phyloP scores from a whole-genome alignment of 495 filamentous ascomycete species.

The Penicillium subrubescens region DNA sequence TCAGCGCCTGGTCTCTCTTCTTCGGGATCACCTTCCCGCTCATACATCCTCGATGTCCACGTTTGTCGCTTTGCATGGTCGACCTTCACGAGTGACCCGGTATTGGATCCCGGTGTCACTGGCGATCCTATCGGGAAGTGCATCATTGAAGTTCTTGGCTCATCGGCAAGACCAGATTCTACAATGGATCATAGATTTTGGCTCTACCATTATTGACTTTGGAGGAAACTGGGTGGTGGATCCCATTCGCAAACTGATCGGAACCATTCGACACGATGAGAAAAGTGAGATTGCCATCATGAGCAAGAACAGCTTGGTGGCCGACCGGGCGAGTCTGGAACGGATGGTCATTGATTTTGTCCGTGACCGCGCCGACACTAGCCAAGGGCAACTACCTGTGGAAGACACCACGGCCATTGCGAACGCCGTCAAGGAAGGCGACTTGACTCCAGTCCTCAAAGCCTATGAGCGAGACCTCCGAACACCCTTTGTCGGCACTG shows the following conservation, averaged over 20 bases:
- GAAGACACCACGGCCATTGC: slow-evolving; percentile 68
- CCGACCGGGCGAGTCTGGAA: slow-evolving; percentile 88
- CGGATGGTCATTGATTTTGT: slow-evolving; percentile 98
- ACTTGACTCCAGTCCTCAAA: slow-evolving; percentile 85
- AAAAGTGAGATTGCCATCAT: slow-evolving; percentile 93
- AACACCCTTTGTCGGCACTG: slow-evolving; percentile 73
- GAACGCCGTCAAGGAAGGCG: slow-evolving; percentile 81
- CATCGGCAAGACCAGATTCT: slow-evolving; percentile 72
- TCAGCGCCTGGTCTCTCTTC: slow-evolving; percentile 66
- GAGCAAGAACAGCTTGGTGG: slow-evolving; percentile 85
- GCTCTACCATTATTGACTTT: slow-evolving; percentile 79
- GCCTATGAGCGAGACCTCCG: slow-evolving; percentile 89
- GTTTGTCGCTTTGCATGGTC: slow-evolving; percentile 62
- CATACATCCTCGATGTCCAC: slow-evolving; percentile 53
- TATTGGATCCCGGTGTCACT: slow-evolving; percentile 79
- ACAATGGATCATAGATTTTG: slow-evolving; percentile 75
- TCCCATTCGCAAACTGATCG: slow-evolving; percentile 77
- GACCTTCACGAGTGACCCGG: slow-evolving; percentile 72
- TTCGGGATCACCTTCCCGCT: slow-evolving; percentile 59
- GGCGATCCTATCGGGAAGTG: slow-evolving; percentile 73
- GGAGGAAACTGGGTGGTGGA: slow-evolving; percentile 95
- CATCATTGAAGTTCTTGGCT: slow-evolving; percentile 72
- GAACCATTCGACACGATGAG: slow-evolving; percentile 88
- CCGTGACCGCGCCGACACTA: slow-evolving; percentile 65
- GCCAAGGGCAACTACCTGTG: slow-evolving; percentile 48